phyloP scores from a whole-genome alignment of 2,329 filamentous ascomycete genomes.

The Talaromyces sp. region DNA sequence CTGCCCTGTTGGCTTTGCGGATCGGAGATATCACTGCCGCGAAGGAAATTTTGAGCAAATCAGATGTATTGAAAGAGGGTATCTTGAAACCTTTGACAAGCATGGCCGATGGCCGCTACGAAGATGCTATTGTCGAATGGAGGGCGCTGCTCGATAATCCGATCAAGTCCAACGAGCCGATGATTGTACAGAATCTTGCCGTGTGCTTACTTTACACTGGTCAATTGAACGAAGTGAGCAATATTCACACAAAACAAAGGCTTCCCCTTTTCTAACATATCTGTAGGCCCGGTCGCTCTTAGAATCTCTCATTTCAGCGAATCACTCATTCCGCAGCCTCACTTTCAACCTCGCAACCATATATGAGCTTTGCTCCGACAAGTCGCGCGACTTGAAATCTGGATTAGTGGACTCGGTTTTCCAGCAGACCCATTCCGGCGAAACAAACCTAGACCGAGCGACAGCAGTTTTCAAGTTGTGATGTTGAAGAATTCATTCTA shows the following conservation, averaged over 20 bases:
- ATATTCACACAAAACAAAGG: neutral
- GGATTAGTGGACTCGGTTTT: slow-evolving; percentile 66
- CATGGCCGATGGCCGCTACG: slow-evolving; percentile 72
- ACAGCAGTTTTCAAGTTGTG: slow-evolving; percentile 73
- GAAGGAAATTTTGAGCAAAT: slow-evolving; percentile 44
- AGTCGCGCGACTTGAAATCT: slow-evolving; percentile 63
- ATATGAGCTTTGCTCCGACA: slow-evolving; percentile 85
- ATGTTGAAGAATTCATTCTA: slow-evolving; percentile 1
- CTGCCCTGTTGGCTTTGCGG: slow-evolving; percentile 66
- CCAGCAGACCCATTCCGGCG: slow-evolving; percentile 46
- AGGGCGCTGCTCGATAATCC: slow-evolving; percentile 42
- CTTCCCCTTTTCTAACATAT: slow-evolving; percentile 1
- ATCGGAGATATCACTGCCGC: slow-evolving; percentile 71
- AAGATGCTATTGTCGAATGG: slow-evolving; percentile 59
- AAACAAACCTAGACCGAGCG: slow-evolving; percentile 62
- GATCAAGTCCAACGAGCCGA: slow-evolving; percentile 50
- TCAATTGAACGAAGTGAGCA: slow-evolving; percentile 60
- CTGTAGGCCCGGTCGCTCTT: slow-evolving; percentile 59
- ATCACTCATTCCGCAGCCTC: slow-evolving; percentile 67
- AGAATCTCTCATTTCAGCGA: slow-evolving; percentile 57
- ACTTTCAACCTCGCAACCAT: slow-evolving; percentile 87
- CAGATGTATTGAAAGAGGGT: slow-evolving; percentile 34
- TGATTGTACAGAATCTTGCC: slow-evolving; percentile 75
- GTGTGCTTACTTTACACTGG: slow-evolving; percentile 81
- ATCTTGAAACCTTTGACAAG: slow-evolving; percentile 58